Evolutionary conservation across 2,329 filamentous ascomycete species (phyloP).

Genomic region (Phoma sp.): DNA sequence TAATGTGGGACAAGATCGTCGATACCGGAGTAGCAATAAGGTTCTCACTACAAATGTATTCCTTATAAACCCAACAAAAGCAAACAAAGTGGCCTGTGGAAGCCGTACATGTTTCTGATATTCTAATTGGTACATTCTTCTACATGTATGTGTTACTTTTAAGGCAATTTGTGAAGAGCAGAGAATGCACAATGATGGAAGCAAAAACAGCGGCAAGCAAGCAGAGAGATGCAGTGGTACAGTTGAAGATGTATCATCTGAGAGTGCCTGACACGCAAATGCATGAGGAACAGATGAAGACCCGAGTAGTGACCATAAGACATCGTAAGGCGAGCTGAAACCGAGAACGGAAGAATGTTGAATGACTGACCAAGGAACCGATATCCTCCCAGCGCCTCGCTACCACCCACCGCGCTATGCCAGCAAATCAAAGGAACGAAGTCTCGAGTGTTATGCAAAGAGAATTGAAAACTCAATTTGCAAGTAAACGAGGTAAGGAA

Average conservation of each 20-base stretch:
- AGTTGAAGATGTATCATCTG: not conserved
- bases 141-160: slow-evolving; percentile 14
- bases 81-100: not conserved
- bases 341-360: slow-evolving; percentile 14
- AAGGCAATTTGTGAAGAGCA: slow-evolving; percentile 10
- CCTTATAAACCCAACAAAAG: no score
- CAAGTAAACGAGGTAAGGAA: slow-evolving; percentile 5
- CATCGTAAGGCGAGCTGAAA: slow-evolving; percentile 14
- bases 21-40: no score
- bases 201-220: slow-evolving; percentile 2
- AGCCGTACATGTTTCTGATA: not conserved
- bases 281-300: slow-evolving; percentile 1
- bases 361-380: slow-evolving; percentile 19
- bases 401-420: slow-evolving; percentile 22
- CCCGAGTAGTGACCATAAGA: slow-evolving; percentile 8
- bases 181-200: slow-evolving; percentile 3
- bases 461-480: slow-evolving; percentile 9
- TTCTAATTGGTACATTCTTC: slow-evolving; percentile 13
- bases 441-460: slow-evolving; percentile 12
- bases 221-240: slow-evolving; percentile 7
- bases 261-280: not conserved
- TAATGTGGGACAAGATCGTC: no score
- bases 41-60: no score
- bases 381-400: slow-evolving; percentile 21
- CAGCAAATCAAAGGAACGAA: slow-evolving; percentile 18